Evolutionary conservation across 371 early-diverging fungal species (phyloP), one percentile per base, ranked within the genome.

Genomic region (Mucor plumbeus): DNA sequence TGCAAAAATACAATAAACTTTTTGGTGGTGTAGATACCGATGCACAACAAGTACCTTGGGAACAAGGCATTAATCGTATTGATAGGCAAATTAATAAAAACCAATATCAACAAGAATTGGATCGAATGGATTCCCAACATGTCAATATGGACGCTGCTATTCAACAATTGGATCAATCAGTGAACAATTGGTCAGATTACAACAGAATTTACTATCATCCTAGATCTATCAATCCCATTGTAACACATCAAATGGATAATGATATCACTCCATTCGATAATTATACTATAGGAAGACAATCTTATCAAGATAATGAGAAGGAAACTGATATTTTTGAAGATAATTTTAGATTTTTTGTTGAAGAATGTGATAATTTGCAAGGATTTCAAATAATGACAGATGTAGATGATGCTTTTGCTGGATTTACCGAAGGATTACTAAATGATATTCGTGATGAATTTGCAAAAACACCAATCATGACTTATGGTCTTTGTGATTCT

Each of bases 301-400:
- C 93, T 6, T 93, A 89, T 54, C 68, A 61, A 0, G 91, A 90
- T 2, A 82, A 81, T 7, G 88, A 93, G 44, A 86, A 83, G 71
- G 89, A 86, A 41, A 69, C 69, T 1, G 87, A 88, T 4, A 69
- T 89, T 5, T 87, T 93, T 35, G 97, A 97, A 19, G 91, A 91
- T 19, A 85, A 85, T 26, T 79, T 96, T 38, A 85, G 97, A 6
- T 79, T 80, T 47, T 91, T 94, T 74, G 86, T 88, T 1, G 97
- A 97, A 74, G 95, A 92, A 65, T 92, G 94, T 68, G 97, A 97
- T 71, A 79, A 81, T 15, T 72, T 94, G 38, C 96, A 93, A 81
- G 95, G 95, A 0, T 93, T 96, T 65, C 93, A 95, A 77, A 71
- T 94, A 0, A 33, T 95, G 40, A 85, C 91, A 0, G 90, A 91